phyloP scores from a whole-genome alignment of 1,284 basidiomycete species.

The Austroboletus sp. region DNA sequence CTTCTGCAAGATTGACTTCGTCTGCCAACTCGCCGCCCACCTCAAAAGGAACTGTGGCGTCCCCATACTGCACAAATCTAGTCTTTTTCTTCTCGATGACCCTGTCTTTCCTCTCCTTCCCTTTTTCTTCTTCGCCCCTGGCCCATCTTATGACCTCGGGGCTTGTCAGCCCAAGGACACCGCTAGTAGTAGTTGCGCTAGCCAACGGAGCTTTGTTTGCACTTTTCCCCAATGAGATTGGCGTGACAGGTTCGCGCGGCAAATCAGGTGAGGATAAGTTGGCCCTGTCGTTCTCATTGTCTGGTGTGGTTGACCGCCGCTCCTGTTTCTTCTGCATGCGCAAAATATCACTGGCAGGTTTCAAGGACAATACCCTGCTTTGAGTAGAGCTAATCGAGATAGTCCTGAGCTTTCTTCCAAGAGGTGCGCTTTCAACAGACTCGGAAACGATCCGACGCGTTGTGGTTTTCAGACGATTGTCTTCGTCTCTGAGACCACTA shows the following conservation, averaged over 20 bases:
- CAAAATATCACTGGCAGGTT: neutral
- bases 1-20: constrained; percentile 9
- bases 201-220: constrained; percentile 9
- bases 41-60: constrained; percentile 34
- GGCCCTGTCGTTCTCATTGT: constrained; percentile 11
- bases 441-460: constrained; percentile 23
- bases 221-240: constrained; percentile 35
- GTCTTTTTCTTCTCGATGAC: constrained; percentile 22
- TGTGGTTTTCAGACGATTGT: neutral
- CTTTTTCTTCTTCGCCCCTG: constrained; percentile 28
- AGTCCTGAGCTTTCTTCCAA: constrained; percentile 4
- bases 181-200: constrained; percentile 12
- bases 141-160: constrained; percentile 49
- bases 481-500: neutral
- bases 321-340: constrained; percentile 6
- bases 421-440: constrained; percentile 5
- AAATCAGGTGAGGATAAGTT: constrained; percentile 50
- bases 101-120: constrained; percentile 29
- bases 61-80: constrained; percentile 20
- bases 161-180: constrained; percentile 41
- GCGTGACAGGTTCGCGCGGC: constrained; percentile 42
- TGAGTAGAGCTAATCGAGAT: constrained; percentile 2
- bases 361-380: constrained; percentile 10
- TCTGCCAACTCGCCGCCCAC: constrained; percentile 24
- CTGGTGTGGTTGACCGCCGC: constrained; percentile 14